Evolutionary conservation across 2,329 filamentous ascomycete genomes (phyloP).

Genomic region (Aureobasidium mangrovei): DNA sequence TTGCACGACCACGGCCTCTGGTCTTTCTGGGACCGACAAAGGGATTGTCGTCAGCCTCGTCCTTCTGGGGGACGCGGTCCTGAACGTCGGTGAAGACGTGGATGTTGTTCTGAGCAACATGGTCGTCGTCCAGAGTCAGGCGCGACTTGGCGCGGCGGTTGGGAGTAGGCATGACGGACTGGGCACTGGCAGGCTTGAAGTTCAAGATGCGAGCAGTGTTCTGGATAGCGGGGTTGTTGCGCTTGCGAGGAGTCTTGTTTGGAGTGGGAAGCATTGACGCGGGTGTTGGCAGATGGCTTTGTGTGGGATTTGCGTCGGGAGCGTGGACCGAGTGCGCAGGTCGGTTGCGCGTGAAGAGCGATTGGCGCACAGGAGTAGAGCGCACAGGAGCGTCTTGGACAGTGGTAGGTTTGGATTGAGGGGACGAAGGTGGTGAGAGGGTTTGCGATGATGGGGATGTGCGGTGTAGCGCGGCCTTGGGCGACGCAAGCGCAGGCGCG

Average conservation of each 20-base stretch:
- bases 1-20: constrained; percentile 35
- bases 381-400: constrained; percentile 6
- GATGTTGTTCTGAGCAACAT: constrained; percentile 36
- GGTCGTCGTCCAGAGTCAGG: constrained; percentile 25
- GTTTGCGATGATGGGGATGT: constrained; percentile 31
- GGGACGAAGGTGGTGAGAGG: constrained; percentile 34
- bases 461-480: constrained; percentile 29
- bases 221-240: constrained; percentile 35
- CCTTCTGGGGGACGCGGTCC: constrained; percentile 61
- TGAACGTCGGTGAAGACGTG: constrained; percentile 71
- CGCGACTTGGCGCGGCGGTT: constrained; percentile 37
- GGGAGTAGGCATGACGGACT: constrained; percentile 51
- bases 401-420: constrained; percentile 12
- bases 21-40: constrained; percentile 47
- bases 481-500: background rate
- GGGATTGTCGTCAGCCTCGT: constrained; percentile 60
- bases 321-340: background rate
- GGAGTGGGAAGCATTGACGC: constrained; percentile 62
- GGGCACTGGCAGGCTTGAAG: constrained; percentile 51
- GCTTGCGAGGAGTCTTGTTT: constrained; percentile 66
- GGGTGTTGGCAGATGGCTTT: background rate
- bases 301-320: constrained; percentile 6
- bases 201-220: constrained; percentile 41
- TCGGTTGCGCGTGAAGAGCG: constrained; percentile 7
- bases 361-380: constrained; percentile 4